Evolutionary conservation across 148 eudicot species (phyloP).

Genomic region (Cornus controversa): DNA sequence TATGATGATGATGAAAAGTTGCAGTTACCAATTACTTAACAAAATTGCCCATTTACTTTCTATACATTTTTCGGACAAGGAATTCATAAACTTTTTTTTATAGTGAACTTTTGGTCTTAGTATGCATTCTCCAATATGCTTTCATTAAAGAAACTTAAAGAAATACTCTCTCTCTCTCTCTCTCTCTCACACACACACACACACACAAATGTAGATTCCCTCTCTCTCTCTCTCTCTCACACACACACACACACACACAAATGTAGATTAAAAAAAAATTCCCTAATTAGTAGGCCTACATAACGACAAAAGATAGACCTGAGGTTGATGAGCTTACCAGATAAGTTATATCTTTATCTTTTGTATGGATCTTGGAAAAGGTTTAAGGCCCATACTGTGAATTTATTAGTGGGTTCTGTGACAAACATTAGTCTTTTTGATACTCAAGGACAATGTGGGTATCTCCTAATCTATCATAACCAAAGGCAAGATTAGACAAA

Average conservation of each 20-base stretch:
- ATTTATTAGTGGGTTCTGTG: constrained; percentile 46
- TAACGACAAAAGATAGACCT: constrained; percentile 36
- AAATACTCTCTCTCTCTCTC: constrained; percentile 18
- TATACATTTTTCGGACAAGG: too few species aligned
- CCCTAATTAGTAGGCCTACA: background rate
- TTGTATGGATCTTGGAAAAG: constrained; percentile 29
- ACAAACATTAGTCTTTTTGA: constrained; percentile 60
- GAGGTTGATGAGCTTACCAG: constrained; percentile 21
- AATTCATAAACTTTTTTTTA: too few species aligned
- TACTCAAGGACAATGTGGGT: constrained; percentile 62
- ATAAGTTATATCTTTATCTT: constrained; percentile 10
- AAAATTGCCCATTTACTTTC: too few species aligned
- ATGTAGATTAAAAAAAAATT: too few species aligned
- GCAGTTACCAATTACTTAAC: too few species aligned
- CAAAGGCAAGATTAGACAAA: constrained; percentile 45
- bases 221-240: too few species aligned
- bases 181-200: too few species aligned
- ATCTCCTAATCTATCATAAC: constrained; percentile 23
- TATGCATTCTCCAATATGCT: background rate
- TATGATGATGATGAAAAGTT: too few species aligned
- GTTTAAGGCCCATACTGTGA: constrained; percentile 22
- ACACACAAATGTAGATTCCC: too few species aligned
- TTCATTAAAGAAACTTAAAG: constrained; percentile 19
- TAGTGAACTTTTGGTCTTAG: background rate
- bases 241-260: too few species aligned